phyloP scores from a whole-genome alignment of 306 rosid genomes.

The Pachyrhizus erosus region DNA sequence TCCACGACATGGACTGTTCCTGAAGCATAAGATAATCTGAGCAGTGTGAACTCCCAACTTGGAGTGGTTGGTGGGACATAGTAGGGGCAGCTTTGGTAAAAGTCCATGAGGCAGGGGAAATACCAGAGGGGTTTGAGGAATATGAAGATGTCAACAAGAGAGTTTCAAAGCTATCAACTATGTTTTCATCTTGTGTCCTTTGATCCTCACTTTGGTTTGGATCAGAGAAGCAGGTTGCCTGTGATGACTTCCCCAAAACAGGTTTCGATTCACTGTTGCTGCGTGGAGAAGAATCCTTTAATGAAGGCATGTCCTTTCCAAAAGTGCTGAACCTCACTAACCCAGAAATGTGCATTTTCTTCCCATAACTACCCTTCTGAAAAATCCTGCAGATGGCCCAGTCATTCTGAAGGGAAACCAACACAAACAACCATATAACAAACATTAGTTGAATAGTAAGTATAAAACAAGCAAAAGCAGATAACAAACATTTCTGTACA shows the following conservation, averaged over 20 bases:
- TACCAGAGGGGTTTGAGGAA: slow-evolving; percentile 38
- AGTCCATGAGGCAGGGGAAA: slow-evolving; percentile 48
- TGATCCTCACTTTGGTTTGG: slow-evolving; percentile 53
- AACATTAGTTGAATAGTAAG: no score
- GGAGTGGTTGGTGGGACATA: slow-evolving; percentile 30
- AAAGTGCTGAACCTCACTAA: slow-evolving; percentile 46
- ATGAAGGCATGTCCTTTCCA: slow-evolving; percentile 60
- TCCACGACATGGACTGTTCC: slow-evolving; percentile 51
- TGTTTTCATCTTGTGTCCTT: slow-evolving; percentile 39
- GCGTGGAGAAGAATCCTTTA: slow-evolving; percentile 70
- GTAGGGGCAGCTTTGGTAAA: background rate
- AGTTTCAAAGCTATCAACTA: slow-evolving; percentile 37
- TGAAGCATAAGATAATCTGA: slow-evolving; percentile 39
- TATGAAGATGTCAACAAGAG: slow-evolving; percentile 27
- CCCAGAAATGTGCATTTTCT: slow-evolving; percentile 56
- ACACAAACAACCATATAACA: slow-evolving; percentile 1
- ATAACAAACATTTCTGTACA: background rate
- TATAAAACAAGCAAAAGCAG: background rate
- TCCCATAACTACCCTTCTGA: slow-evolving; percentile 55
- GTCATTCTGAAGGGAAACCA: slow-evolving; percentile 65
- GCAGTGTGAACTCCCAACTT: slow-evolving; percentile 40
- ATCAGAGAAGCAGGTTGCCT: slow-evolving; percentile 76
- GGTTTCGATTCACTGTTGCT: slow-evolving; percentile 54
- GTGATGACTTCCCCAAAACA: slow-evolving; percentile 49
- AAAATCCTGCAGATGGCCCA: slow-evolving; percentile 87